Percentiles rank a stretch among this genome's conserved stretches.
Evolutionary conservation across 2,329 filamentous ascomycete species (phyloP).

Genomic region (Fusarium chaquense): DNA sequence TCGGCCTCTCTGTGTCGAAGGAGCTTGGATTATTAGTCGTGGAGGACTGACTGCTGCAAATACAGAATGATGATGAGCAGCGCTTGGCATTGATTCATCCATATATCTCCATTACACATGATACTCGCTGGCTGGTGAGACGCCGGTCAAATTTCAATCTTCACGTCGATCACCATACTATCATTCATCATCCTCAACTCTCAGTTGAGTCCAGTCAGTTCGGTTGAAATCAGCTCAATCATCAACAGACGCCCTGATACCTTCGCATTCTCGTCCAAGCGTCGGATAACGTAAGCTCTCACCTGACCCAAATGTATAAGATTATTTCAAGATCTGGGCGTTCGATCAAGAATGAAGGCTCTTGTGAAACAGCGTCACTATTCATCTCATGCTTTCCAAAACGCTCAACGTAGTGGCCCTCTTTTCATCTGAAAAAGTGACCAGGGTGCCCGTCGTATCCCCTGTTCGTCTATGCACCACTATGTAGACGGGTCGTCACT

Average conservation of each 20-base stretch:
- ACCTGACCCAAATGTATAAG: neutral
- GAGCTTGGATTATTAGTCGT: neutral
- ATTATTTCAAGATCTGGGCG: slow-evolving; percentile 12
- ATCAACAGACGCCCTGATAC: neutral
- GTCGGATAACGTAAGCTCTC: neutral
- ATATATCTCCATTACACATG: neutral
- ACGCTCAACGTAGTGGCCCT: slow-evolving; percentile 18
- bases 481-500: slow-evolving; percentile 17
- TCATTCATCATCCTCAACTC: neutral
- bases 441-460: slow-evolving; percentile 11
- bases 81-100: slow-evolving; percentile 24
- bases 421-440: slow-evolving; percentile 31
- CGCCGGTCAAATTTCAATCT: slow-evolving; percentile 48
- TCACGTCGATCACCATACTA: slow-evolving; percentile 38
- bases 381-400: neutral
- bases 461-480: slow-evolving; percentile 22
- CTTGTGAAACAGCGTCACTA: slow-evolving; percentile 34
- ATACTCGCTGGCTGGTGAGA: slow-evolving; percentile 15
- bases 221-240: no score
- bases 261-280: slow-evolving; percentile 17
- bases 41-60: neutral
- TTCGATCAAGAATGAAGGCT: slow-evolving; percentile 13
- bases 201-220: neutral
- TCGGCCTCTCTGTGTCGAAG: neutral
- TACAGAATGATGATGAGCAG: slow-evolving; percentile 23